Conservation (phyloP, 352 stramenopile genomes). For the Aphanomyces astaci region DNA sequence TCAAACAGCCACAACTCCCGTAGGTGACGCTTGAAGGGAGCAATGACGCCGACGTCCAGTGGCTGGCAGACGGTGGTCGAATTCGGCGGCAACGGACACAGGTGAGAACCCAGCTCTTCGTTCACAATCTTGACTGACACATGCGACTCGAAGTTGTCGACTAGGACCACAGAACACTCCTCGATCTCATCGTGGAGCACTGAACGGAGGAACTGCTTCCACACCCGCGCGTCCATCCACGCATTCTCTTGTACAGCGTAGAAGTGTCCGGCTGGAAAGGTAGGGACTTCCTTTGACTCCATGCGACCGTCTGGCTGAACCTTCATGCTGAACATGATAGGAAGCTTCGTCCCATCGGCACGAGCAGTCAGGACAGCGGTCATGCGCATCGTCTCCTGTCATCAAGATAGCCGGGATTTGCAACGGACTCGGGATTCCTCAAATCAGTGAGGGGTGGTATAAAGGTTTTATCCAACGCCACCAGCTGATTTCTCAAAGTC, state of each 20-base stretch:
- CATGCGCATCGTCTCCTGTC: conserved; percentile 23
- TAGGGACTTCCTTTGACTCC: conserved; percentile 17
- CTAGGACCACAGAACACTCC: conserved; percentile 19
- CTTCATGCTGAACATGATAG: conserved; percentile 26
- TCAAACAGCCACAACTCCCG: conserved; percentile 18
- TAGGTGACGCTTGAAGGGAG: conserved; percentile 24
- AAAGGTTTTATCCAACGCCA: not conserved
- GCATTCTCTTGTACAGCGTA: too few species aligned
- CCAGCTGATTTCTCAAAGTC: not conserved
- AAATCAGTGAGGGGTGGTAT: conserved; percentile 8
- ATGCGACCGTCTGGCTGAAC: conserved; percentile 19
- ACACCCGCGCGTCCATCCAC: conserved; percentile 8
- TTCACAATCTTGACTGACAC: conserved; percentile 15
- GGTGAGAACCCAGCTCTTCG: not conserved
- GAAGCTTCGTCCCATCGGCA: conserved; percentile 26
- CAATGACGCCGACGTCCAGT: conserved; percentile 23
- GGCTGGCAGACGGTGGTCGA: conserved; percentile 24
- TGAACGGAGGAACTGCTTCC: conserved; percentile 14
- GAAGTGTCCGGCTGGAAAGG: too few species aligned
- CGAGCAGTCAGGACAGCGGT: conserved; percentile 24
- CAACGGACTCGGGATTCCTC: not conserved
- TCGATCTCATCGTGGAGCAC: conserved; percentile 13
- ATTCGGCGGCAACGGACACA: too few species aligned
- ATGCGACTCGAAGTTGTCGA: conserved; percentile 28
- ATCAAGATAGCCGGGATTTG: conserved; percentile 38